Base-by-base conservation (phyloP, 2,329 filamentous ascomycete species). In the Ceratocystis smalleyi region DNA sequence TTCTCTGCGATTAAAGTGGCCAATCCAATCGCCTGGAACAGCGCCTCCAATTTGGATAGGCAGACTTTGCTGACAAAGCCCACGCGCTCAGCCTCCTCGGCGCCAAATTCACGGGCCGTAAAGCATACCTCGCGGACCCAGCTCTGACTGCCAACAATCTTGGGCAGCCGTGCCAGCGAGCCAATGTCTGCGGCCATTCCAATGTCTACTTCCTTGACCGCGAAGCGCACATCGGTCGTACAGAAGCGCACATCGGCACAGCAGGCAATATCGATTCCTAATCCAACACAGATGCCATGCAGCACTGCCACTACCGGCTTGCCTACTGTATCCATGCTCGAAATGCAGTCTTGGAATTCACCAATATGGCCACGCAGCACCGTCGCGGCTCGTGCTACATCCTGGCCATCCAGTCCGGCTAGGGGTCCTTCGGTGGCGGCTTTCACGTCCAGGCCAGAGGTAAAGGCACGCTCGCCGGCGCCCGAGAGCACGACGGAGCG, bases 301-400 rank as follows among this genome's bases (percentile, higher is more conserved):
- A 96, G 75, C 22, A 90, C 85, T 62, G 83, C 86, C 66, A 97
- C 87, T 43, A 96, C 89, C 67, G 90, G 90, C 76, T 97, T 97
- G 75, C 94, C 88, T 75, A 92, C 97, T 69, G 81, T 84, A 73
- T 96, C 92, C 63, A 95, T 77, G 15, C 84, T 81, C 0, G 79
- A 80, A 67, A 99, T 84, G 70, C 85, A 87, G 62, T 81, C 80
- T 74, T 99, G 94, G 73, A 96, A 95, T 68, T 89, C 84, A 67
- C 80, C 74, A 65, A 97, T 85, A 72, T 89, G 81, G 40, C 84
- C 80, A 60, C 88, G 81, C 61, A 91, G 70, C 3, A 71, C 70
- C 43, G 79, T 78, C 0, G 87, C 86, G 68, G 77, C 82, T 68
- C 89, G 81, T 1, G 87, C 87, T 0, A 78, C 72, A 71, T 95